Conservation (phyloP, 2,329 filamentous ascomycete genomes). For the Verticillium zaregamsianum region DNA sequence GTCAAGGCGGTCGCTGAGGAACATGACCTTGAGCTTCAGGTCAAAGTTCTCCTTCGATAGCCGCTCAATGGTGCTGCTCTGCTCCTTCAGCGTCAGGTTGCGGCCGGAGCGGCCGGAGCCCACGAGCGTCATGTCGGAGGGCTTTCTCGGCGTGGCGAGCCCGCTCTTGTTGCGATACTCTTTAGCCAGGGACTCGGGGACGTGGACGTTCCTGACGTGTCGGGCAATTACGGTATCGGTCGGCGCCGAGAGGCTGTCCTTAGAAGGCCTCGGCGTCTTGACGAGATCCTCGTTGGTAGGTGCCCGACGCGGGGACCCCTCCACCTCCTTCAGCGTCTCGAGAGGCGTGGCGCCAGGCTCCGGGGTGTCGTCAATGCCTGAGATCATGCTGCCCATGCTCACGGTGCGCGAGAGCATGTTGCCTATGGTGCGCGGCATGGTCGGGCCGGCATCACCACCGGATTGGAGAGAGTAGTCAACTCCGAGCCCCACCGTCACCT, state of each 20-base stretch:
- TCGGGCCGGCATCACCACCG: conserved; percentile 65
- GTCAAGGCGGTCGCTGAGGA: conserved; percentile 87
- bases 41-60: conserved; percentile 98
- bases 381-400: conserved; percentile 87
- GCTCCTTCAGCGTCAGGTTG: conserved; percentile 88
- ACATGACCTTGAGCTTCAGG: conserved; percentile 95
- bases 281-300: conserved; percentile 43
- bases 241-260: conserved; percentile 56
- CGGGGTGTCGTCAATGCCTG: conserved; percentile 59
- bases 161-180: conserved; percentile 78
- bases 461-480: conserved; percentile 81
- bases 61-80: conserved; percentile 94
- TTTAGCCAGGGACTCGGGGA: conserved; percentile 81
- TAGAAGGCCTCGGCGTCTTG: conserved; percentile 65
- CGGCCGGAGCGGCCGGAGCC: conserved; percentile 53
- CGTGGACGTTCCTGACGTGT: conserved; percentile 84
- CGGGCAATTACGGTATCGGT: conserved; percentile 87
- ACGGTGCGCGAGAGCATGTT: conserved; percentile 67
- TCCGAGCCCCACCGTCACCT: conserved; percentile 62
- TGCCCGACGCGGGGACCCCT: conserved; percentile 31
- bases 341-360: conserved; percentile 43
- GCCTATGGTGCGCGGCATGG: conserved; percentile 45
- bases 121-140: conserved; percentile 48
- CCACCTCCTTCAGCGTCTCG: conserved; percentile 45
- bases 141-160: conserved; percentile 54